Base-by-base conservation (phyloP, 768 basidiomycete species). In the Kwoniella bestiolae region DNA sequence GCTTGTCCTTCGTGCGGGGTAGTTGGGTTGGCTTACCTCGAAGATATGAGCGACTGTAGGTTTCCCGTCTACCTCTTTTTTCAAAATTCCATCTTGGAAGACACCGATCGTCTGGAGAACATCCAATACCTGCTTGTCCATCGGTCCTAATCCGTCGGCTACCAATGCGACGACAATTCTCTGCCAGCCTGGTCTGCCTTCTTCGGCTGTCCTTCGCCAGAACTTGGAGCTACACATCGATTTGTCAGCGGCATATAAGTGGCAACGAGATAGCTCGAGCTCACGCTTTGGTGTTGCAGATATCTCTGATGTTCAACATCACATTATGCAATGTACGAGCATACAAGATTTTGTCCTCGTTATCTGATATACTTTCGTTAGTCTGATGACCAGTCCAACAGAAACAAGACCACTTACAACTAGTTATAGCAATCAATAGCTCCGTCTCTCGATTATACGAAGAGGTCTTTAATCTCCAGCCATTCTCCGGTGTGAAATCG, bases 11-110 rank as follows among this genome's bases (percentile, higher is more conserved):
- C n/a, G n/a, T n/a, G n/a, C n/a, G n/a, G n/a, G 6, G 21, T 25
- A 12, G 25, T 29, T 28, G 47, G 18, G 5, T 12, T 12, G 18
- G 49, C 63, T 28, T 50, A 59, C 63, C 56, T 60, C 60, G 68
- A 65, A 67, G 29, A 83, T 86, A 67, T 77, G 91, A 12, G 91
- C 93, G 28, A 72, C 67, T 29, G 92, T 91, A 69, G 93, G 91
- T 80, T 92, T 92, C 44, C 91, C 91, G 28, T 84, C 91, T 31
- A 94, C 88, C 9, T 90, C 88, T 76, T 93, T 90, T 78, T 94
- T 94, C 63, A 91, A 87, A 38, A 93, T 89, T 64, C 92, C 92
- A 79, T 94, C 90, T 83, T 91, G 91, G 51, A 63, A 68, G 26
- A 65, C 51, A 71, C 85, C 66, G 80, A 91, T 90, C 41, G 93